A percentile compares a stretch with the other conserved stretches of the same genome.
Evolutionary conservation across 2,329 filamentous ascomycete genomes (phyloP).

Genomic region (Reticulascus tulasneorum): DNA sequence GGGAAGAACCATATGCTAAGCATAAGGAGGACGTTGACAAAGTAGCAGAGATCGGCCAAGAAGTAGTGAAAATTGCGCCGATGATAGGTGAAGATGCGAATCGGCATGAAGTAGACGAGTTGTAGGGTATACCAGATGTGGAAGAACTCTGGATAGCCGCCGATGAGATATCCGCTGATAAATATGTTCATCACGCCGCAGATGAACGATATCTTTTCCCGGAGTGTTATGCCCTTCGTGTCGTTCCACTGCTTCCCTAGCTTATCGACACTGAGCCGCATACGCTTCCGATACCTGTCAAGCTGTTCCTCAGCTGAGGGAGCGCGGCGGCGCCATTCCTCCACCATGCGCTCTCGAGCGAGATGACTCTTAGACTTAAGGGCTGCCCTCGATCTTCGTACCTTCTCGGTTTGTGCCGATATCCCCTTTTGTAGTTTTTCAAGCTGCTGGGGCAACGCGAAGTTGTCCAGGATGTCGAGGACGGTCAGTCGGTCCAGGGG

Average conservation of each 20-base stretch:
- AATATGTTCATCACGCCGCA: conserved; percentile 96
- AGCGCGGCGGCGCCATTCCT: conserved; percentile 84
- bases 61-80: conserved; percentile 95
- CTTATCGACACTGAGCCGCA: conserved; percentile 85
- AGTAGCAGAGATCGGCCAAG: conserved; percentile 94
- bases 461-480: conserved; percentile 91
- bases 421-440: conserved; percentile 86
- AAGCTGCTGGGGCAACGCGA: conserved; percentile 83
- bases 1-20: conserved; percentile 89
- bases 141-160: conserved; percentile 79
- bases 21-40: conserved; percentile 84
- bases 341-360: conserved; percentile 85
- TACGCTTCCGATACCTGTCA: conserved; percentile 81
- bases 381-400: conserved; percentile 76
- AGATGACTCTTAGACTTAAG: conserved; percentile 70
- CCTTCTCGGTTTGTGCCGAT: conserved; percentile 77
- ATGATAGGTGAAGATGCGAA: conserved; percentile 88
- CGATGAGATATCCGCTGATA: conserved; percentile 90
- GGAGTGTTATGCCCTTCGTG: conserved; percentile 77
- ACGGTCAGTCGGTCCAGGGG: conserved; percentile 86
- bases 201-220: conserved; percentile 96
- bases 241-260: conserved; percentile 84
- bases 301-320: conserved; percentile 89
- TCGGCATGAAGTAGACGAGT: conserved; percentile 93
- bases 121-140: conserved; percentile 90